Conservation (phyloP, 768 basidiomycete species). For the Lactifluus subvellereus region DNA sequence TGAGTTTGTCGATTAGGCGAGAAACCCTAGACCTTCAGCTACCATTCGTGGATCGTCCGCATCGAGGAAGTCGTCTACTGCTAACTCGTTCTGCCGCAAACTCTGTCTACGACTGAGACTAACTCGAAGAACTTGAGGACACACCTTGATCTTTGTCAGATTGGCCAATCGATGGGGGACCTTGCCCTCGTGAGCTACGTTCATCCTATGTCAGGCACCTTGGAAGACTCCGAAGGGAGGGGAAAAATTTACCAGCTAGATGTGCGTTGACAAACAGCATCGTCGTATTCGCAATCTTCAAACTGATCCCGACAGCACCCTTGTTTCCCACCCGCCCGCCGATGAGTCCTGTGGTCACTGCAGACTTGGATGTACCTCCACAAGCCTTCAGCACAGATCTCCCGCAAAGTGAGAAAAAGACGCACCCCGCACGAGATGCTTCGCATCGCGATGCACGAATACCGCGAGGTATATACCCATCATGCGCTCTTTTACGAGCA, state of each 20-base stretch:
- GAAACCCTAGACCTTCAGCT: conserved; percentile 55
- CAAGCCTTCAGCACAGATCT: conserved; percentile 7
- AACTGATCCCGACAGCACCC: conserved; percentile 83
- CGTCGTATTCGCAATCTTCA: conserved; percentile 76
- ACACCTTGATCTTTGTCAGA: conserved; percentile 80
- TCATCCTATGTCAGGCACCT: background rate
- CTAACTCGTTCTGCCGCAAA: conserved; percentile 54
- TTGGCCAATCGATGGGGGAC: conserved; percentile 79
- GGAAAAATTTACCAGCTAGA: conserved; percentile 56
- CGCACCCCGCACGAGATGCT: conserved; percentile 55
- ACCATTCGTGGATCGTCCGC: conserved; percentile 56
- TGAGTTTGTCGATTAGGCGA: conserved; percentile 6
- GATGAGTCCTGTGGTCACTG: conserved; percentile 84
- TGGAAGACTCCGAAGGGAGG: background rate
- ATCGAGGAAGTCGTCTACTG: conserved; percentile 70
- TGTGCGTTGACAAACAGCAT: conserved; percentile 90
- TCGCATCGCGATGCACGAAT: conserved; percentile 69
- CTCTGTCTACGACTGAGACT: background rate
- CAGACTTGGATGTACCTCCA: conserved; percentile 67
- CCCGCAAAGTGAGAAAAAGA: background rate
- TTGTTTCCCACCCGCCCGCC: conserved; percentile 93
- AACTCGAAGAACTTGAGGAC: background rate
- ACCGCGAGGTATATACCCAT: conserved; percentile 83
- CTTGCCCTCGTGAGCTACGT: conserved; percentile 68
- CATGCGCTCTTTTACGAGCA: conserved; percentile 83